Conservation (phyloP, 192 early-diverging fungal genomes). For the Backusella morwellensis region DNA sequence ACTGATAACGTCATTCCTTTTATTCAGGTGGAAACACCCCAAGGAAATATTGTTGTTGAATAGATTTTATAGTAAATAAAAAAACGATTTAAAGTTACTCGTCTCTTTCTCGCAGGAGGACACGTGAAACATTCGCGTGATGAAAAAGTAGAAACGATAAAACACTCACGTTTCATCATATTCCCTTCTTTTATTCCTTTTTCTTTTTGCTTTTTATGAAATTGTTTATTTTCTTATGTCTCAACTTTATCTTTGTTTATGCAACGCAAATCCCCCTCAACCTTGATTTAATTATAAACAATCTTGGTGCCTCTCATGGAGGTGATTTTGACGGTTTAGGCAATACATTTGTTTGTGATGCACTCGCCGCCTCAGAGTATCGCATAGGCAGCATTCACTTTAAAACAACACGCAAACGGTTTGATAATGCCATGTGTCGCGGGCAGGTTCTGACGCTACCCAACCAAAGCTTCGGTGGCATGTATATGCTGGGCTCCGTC, state of each 20-base stretch:
- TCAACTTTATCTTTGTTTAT: background rate
- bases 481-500: constrained; percentile 14
- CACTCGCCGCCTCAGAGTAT: background rate
- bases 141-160: background rate
- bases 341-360: background rate
- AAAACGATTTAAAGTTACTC: background rate
- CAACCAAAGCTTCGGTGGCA: background rate
- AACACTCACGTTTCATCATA: background rate
- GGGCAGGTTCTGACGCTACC: background rate
- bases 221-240: background rate
- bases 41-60: background rate
- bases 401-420: background rate
- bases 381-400: background rate
- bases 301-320: background rate
- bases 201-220: background rate
- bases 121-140: background rate
- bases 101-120: background rate
- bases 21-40: background rate
- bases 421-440: constrained; percentile 6
- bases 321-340: constrained; percentile 4
- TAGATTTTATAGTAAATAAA: background rate
- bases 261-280: background rate
- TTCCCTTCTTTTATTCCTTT: background rate
- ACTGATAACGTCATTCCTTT: background rate
- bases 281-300: background rate